Evolutionary conservation across 1,284 basidiomycete species (phyloP), one percentile per base, ranked within the genome.

Genomic region (Heterobasidion irregulare): DNA sequence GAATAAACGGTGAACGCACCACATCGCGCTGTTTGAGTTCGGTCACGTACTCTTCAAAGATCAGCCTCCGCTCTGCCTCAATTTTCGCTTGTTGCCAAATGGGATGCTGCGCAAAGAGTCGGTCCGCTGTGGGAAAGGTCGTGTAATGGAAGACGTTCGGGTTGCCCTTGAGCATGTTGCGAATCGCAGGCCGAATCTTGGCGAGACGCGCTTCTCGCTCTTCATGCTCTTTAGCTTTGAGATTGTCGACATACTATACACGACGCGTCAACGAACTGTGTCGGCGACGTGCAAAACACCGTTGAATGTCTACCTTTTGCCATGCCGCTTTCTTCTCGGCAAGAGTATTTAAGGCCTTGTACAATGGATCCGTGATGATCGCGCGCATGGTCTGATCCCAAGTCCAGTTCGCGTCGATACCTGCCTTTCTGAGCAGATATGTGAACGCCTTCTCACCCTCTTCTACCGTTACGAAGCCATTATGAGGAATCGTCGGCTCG

Each of bases 361-460:
- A 99, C 61, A 98, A 73, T 43, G 97, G 95, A 74, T 99, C 96
- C 62, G 94, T 98, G 71, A 99, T 95, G 70, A 97, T 94, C 63
- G 90, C 89, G 64, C 96, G 83, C 90, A 99, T 97, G 50, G 95
- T 94, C 72, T 92, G 86, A 70, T 99, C 97, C 97, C 97, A 99
- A 18, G 93, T 95, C 91, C 92, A 98, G 61, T 80, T 85, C 50
- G 89, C 84, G 71, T 94, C 91, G 50, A 99, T 87, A 19, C 91
- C 89, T 52, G 92, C 90, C 67, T 92, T 89, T 63, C 86, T 82
- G 60, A 99, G 74, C 53, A 99, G 76, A 70, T 90, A 88, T 61
- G 86, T 84, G 70, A 99, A 99, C 2, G 95, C 96, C 62, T 89
- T 89, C 70, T 98, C 94, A 26, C 94, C 94, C 63, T 96, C 92